Conservation (phyloP, 225 moss, liverwort and hornwort species). For the Marchantia paleacea region DNA sequence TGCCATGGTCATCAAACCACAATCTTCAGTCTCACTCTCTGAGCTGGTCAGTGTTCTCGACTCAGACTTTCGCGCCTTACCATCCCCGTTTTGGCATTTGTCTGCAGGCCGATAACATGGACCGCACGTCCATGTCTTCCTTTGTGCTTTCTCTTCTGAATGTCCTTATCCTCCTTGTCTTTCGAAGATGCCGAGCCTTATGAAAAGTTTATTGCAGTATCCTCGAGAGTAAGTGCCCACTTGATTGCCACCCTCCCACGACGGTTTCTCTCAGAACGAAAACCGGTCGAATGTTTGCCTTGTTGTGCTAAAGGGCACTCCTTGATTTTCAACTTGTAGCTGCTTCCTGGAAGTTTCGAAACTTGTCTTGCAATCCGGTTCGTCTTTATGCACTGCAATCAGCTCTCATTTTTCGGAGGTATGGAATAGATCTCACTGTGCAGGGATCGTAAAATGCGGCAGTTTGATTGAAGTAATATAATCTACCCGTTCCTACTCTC, state of each 20-base stretch:
- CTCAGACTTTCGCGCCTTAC: background rate
- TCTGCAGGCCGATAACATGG: background rate
- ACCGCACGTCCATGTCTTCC: background rate
- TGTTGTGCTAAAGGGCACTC: background rate
- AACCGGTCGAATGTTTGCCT: background rate
- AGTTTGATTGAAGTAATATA: background rate
- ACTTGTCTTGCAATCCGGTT: background rate
- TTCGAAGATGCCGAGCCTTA: background rate
- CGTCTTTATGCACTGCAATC: too few species aligned
- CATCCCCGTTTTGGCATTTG: background rate
- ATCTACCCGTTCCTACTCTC: too few species aligned
- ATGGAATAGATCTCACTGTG: background rate
- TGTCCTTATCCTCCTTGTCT: background rate
- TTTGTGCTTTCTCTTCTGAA: background rate
- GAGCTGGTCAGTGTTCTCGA: slow-evolving; percentile 12
- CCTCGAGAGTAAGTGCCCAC: background rate
- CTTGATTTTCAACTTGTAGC: background rate
- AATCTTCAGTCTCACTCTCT: slow-evolving; percentile 17
- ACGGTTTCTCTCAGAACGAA: too few species aligned
- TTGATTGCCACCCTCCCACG: too few species aligned
- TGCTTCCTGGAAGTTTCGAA: background rate
- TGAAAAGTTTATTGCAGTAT: background rate
- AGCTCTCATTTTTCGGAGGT: too few species aligned
- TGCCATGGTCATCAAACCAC: slow-evolving; percentile 21
- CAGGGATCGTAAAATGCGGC: background rate